These are phyloP conservation scores for Gonapodya sp. DNA, from an alignment of 192 early-diverging fungal species.

Conservation along the genomic window DNA sequence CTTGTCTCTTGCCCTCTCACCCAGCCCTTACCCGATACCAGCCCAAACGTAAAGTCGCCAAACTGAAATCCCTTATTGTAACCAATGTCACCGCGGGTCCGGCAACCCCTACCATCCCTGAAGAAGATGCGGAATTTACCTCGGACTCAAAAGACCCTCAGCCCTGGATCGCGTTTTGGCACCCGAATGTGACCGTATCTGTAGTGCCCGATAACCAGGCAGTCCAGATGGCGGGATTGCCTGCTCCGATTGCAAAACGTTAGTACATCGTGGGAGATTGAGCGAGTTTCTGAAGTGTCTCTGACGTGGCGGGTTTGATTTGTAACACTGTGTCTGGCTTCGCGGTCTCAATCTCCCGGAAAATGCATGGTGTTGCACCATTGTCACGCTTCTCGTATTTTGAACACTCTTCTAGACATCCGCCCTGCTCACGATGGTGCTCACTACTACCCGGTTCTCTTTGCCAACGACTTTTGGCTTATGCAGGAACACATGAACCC, in stretches of 20 bases:
- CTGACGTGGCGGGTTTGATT: no score
- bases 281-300: no score
- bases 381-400: background rate
- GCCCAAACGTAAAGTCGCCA: background rate
- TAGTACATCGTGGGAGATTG: background rate
- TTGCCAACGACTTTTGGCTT: constrained; percentile 76
- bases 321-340: no score
- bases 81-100: background rate
- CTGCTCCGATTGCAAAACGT: background rate
- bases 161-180: background rate
- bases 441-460: constrained; percentile 59
- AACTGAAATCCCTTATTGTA: background rate
- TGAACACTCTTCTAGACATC: background rate
- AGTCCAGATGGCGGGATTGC: background rate
- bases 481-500: constrained; percentile 51
- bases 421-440: background rate
- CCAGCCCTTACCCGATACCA: background rate
- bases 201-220: background rate
- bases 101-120: background rate
- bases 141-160: background rate
- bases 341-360: no score
- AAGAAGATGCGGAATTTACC: background rate
- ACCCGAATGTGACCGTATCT: background rate
- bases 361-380: background rate
- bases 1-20: background rate